Evolutionary conservation across 2,329 filamentous ascomycete genomes (phyloP), one percentile per base, ranked within the genome.

Genomic region (Cercospora zeae-maydis): DNA sequence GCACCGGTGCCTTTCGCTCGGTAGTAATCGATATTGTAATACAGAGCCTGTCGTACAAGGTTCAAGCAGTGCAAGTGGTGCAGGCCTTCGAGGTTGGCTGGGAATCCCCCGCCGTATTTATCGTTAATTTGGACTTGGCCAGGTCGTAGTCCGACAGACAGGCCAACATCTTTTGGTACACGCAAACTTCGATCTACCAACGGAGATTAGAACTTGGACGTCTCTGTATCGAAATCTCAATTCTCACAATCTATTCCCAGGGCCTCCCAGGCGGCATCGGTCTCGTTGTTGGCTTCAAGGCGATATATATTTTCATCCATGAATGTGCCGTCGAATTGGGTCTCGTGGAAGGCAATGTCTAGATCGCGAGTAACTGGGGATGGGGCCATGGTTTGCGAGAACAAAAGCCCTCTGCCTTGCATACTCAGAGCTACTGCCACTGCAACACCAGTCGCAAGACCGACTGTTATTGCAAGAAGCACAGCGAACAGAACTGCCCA

Each of bases 1-100:
- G 83, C 80, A 1, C 84, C 82, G 21, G 79, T 70, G 5, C 82
- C 81, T 21, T 80, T 68, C 0, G 71, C 71, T 63, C 80, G 79
- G 73, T 88, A 88, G 70, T 86, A 83, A 16, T 83, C 79, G 63
- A 83, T 84, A 69, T 88, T 88, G 76, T 82, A 88, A 70, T 83
- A 84, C 0, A 86, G 74, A 0, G 82, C 76, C 69, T 88, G 82
- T 2, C 86, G 82, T 5, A 88, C 71, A 4, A 88, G 78, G 61
- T 88, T 85, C 47, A 88, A 69, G 65, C 86, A 88, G 70, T 87
- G 83, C 13, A 85, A 71, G 62, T 85, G 83, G 68, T 85, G 82
- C 72, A 85, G 74, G 2, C 82, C 83, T 70, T 85, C 83, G 1
- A 86, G 80, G 33, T 86, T 84, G n/a, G 82, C 83, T 4, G 83